Conservation (phyloP, 2,329 filamentous ascomycete species). For the Fusarium gaditjirri region DNA sequence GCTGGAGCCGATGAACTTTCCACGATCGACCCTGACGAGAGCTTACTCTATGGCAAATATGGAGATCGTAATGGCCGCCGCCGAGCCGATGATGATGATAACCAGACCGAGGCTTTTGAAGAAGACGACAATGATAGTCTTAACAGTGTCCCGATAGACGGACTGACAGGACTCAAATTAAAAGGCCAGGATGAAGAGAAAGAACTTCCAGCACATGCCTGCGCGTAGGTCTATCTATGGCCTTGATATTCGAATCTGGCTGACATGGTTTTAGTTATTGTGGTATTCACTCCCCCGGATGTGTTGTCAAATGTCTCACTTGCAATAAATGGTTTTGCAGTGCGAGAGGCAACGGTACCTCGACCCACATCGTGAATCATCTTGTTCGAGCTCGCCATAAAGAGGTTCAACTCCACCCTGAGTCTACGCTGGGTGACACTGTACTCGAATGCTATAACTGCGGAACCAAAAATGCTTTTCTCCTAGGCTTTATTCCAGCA, state of each 20-base stretch:
- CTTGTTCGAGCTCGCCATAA: constrained; percentile 97
- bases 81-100: constrained; percentile 88
- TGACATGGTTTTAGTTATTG: constrained; percentile 75
- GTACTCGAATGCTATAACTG: constrained; percentile 99
- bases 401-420: constrained; percentile 96
- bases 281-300: constrained; percentile 94
- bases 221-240: constrained; percentile 76
- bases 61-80: constrained; percentile 70
- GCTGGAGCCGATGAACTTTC: constrained; percentile 81
- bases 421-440: constrained; percentile 92
- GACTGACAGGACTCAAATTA: constrained; percentile 72
- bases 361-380: constrained; percentile 98
- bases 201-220: constrained; percentile 92
- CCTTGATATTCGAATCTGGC: constrained; percentile 21
- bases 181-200: constrained; percentile 79
- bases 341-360: constrained; percentile 94
- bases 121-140: constrained; percentile 83
- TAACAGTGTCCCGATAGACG: constrained; percentile 83
- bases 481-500: constrained; percentile 96
- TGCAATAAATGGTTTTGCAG: constrained; percentile 99
- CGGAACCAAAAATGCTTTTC: constrained; percentile 98
- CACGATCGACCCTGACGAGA: constrained; percentile 80
- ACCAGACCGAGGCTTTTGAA: constrained; percentile 83
- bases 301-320: constrained; percentile 93
- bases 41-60: constrained; percentile 78